Evolutionary conservation across 1,284 basidiomycete species (phyloP).

Genomic region (Cryptococcus jaspeensis): DNA sequence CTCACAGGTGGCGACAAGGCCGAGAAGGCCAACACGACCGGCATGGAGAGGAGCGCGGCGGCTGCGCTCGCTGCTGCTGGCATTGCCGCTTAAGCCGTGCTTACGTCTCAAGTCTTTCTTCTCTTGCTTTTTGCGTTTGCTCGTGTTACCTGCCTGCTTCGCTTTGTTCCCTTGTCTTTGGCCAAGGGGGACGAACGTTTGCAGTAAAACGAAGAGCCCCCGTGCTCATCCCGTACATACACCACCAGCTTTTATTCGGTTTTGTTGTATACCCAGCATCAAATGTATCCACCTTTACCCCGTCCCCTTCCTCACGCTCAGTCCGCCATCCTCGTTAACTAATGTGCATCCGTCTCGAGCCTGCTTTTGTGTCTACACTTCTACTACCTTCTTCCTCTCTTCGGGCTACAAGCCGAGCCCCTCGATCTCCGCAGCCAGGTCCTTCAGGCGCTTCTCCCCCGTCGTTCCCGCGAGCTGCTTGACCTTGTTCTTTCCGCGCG

Average conservation of each 20-base stretch:
- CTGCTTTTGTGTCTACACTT: not conserved
- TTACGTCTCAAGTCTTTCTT: not conserved
- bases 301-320: not conserved
- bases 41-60: conserved; percentile 49
- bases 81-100: conserved; percentile 15
- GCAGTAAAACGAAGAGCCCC: no score
- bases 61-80: conserved; percentile 40
- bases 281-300: not conserved
- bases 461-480: conserved; percentile 30
- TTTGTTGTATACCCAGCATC: conserved; percentile 13
- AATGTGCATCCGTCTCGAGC: no score
- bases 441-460: conserved; percentile 49
- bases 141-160: no score
- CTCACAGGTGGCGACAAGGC: conserved; percentile 35
- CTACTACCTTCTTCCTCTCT: not conserved
- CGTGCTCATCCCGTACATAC: not conserved
- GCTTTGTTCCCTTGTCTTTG: not conserved
- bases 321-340: not conserved
- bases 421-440: conserved; percentile 46
- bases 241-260: not conserved
- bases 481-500: conserved; percentile 37
- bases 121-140: not conserved
- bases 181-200: not conserved
- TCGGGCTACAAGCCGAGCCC: conserved; percentile 18
- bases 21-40: conserved; percentile 39